Evolutionary conservation across 345 rosid genomes (phyloP).

Genomic region (Acer saccharum): DNA sequence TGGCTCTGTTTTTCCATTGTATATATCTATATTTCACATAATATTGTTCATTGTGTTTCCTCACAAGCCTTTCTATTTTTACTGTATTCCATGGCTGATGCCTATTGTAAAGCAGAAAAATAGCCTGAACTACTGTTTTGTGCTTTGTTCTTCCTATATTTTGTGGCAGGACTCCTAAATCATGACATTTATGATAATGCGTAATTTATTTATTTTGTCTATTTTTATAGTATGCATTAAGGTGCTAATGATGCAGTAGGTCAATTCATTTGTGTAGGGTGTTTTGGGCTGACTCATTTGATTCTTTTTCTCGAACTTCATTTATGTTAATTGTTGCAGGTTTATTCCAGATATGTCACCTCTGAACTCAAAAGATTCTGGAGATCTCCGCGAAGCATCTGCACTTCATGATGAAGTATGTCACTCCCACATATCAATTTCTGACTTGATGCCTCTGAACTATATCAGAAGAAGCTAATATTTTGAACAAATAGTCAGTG

Average conservation of each 20-base stretch:
- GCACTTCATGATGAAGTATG: constrained; percentile 98
- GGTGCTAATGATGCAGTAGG: neutral
- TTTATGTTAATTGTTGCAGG: constrained; percentile 40
- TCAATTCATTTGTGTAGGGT: neutral
- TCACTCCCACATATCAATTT: constrained; percentile 20
- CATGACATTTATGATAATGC: neutral
- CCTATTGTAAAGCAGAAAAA: neutral
- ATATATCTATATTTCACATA: neutral
- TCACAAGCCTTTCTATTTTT: neutral
- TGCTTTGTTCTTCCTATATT: neutral
- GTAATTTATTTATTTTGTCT: neutral
- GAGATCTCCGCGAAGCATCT: constrained; percentile 90
- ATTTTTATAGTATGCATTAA: neutral
- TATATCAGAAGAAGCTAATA: constrained; percentile 7
- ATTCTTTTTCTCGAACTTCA: constrained; percentile 13
- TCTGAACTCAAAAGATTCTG: constrained; percentile 53
- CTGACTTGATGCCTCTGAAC: constrained; percentile 8
- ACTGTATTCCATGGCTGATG: neutral
- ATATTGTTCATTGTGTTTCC: neutral
- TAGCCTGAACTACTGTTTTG: neutral
- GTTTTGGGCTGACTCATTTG: neutral
- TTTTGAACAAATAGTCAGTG: constrained; percentile 9
- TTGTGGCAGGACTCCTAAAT: neutral
- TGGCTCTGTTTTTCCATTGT: neutral
- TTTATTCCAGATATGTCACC: constrained; percentile 64